Conservation (phyloP, 805 yeast genomes). For the Kluyveromyces lactis region DNA sequence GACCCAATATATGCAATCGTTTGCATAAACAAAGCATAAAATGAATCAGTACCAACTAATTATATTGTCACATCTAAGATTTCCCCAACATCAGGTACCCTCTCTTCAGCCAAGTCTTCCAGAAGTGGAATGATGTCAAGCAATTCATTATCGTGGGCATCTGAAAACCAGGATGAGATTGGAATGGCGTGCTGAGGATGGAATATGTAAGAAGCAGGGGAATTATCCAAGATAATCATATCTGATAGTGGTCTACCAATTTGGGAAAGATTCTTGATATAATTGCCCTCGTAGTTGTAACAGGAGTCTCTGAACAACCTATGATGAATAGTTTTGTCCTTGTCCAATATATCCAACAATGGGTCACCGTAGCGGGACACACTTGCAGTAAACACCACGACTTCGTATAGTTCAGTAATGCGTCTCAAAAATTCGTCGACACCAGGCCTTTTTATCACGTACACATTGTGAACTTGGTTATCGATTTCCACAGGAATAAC, state of each 20-base stretch:
- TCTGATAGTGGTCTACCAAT: constrained; percentile 87
- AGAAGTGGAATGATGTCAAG: constrained; percentile 84
- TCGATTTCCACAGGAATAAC: constrained; percentile 97
- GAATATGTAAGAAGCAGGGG: constrained; percentile 96
- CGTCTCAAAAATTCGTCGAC: constrained; percentile 83
- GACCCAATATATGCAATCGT: no score
- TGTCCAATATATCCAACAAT: constrained; percentile 76
- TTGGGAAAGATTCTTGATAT: constrained; percentile 87
- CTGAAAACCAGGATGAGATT: constrained; percentile 96
- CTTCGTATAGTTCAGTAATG: constrained; percentile 85
- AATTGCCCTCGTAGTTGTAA: constrained; percentile 87
- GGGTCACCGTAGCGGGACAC: constrained; percentile 97
- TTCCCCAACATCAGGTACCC: constrained; percentile 76
- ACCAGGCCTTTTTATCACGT: constrained; percentile 95
- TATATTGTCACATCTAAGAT: constrained; percentile 65
- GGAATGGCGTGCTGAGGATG: constrained; percentile 98
- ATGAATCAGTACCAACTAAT: no score
- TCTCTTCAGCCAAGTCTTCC: constrained; percentile 65
- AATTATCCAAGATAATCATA: constrained; percentile 86
- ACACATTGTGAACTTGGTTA: constrained; percentile 84
- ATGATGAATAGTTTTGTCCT: constrained; percentile 71
- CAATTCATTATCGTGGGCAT: constrained; percentile 92
- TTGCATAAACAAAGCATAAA: no score
- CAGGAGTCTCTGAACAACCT: constrained; percentile 92
- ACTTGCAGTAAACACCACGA: constrained; percentile 94